Evolutionary conservation across 2,329 filamentous ascomycete genomes (phyloP), one percentile per base, ranked within the genome.

Genomic region (Grosmannia huntii): DNA sequence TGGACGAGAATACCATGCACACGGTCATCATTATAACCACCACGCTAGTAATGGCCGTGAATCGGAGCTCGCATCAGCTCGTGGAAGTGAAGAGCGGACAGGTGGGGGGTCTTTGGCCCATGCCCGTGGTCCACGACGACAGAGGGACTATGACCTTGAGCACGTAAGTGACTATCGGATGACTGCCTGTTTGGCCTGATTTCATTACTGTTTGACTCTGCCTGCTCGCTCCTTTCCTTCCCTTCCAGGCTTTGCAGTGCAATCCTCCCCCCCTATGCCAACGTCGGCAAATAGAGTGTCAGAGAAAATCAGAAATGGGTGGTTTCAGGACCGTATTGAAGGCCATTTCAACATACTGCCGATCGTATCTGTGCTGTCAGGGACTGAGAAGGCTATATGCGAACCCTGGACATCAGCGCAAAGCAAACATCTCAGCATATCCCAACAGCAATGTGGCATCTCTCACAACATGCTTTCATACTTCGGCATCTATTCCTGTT

Each of bases 141-240:
- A 84, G 61, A 82, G 89, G 61, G 89, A 95, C 66, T 89, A 85
- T 70, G 89, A 95, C 61, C 79, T 94, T 57, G 89, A 95, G 69
- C 86, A 85, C 77, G 89, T 90, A 69, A 79, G 81, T 79, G n/a
- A 27, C 51, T 1, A 16, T 41, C 16, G 33, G 9, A 27, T n/a
- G 9, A 2, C 19, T 19, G 49, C 28, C 7, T 38, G 4, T 23
- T 56, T 41, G 6, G 27, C 5, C n/a, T 28, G 25, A 10, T n/a
- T 53, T 19, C 12, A 21, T 28, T 49, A 38, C 60, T 54, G 16
- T 51, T 48, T 52, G 56, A 53, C 11, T 54, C 16, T 54, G n/a
- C 50, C 54, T 56, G 57, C 46, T 56, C 60, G 3, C 63, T 61
- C 38, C 23, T 49, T 53, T 19, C 19, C 12, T 49, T 27, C 25